Conservation (phyloP, 768 basidiomycete genomes). For the Leccinum arenicola region DNA sequence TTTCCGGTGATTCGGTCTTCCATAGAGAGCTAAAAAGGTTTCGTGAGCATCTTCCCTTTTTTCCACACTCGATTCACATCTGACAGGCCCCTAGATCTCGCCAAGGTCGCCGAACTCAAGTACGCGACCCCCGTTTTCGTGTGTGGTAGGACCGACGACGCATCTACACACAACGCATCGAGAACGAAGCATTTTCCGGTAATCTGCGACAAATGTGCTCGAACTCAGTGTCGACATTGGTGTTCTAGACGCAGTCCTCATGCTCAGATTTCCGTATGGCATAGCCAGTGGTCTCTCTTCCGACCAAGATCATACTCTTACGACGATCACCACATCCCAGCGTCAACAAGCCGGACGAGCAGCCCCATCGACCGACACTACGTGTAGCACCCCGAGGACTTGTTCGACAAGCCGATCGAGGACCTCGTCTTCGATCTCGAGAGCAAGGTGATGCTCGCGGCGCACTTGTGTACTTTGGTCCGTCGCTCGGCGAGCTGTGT, state of each 20-base stretch:
- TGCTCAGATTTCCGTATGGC: constrained; percentile 80
- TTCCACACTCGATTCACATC: too few relatives aligned
- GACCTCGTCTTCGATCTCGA: constrained; percentile 72
- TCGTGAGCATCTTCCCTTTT: too few relatives aligned
- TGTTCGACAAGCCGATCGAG: constrained; percentile 61
- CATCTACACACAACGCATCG: constrained; percentile 45
- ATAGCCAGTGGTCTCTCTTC: constrained; percentile 51
- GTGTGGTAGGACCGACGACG: constrained; percentile 62
- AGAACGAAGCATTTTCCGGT: constrained; percentile 83
- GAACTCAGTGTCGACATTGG: constrained; percentile 93
- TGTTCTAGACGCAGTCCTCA: constrained; percentile 80
- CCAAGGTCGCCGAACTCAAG: too few relatives aligned
- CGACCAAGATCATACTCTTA: neutral
- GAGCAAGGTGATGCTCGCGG: constrained; percentile 73
- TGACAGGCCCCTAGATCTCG: too few relatives aligned
- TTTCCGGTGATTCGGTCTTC: too few relatives aligned
- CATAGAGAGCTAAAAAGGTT: too few relatives aligned
- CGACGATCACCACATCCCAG: constrained; percentile 34
- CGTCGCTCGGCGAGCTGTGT: constrained; percentile 56
- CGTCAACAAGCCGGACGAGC: constrained; percentile 89
- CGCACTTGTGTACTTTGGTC: constrained; percentile 83
- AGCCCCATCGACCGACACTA: constrained; percentile 78
- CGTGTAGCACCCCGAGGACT: constrained; percentile 60
- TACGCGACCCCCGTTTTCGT: too few relatives aligned
- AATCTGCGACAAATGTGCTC: constrained; percentile 84